Percentiles rank a stretch among this genome's conserved stretches.
phyloP scores from a whole-genome alignment of 768 basidiomycete genomes.

The Tricholoma sp. region DNA sequence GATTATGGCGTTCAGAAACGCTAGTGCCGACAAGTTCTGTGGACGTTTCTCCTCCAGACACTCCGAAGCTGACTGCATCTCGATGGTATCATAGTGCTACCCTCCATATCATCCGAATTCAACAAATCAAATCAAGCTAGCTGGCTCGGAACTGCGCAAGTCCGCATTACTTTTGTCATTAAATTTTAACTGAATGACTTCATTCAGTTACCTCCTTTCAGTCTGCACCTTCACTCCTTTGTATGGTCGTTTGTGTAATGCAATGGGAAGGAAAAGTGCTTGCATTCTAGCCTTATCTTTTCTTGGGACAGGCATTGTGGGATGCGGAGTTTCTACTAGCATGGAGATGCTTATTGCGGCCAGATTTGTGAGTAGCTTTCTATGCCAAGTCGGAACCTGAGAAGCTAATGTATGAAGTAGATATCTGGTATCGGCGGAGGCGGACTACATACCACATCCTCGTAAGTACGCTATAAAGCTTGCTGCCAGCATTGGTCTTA shows the following conservation, averaged over 20 bases:
- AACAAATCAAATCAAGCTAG: conserved; percentile 72
- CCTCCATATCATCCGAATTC: conserved; percentile 76
- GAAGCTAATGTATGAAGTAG: conserved; percentile 24
- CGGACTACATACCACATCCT: conserved; percentile 64
- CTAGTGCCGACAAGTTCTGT: no score
- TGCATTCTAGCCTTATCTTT: conserved; percentile 53
- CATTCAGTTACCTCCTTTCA: conserved; percentile 61
- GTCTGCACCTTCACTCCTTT: conserved; percentile 78
- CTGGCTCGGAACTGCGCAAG: conserved; percentile 78
- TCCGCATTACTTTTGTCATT: not conserved
- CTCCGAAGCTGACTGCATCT: no score
- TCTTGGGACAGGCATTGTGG: conserved; percentile 57
- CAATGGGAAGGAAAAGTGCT: conserved; percentile 64
- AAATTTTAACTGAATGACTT: not conserved
- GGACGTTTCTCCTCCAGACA: no score
- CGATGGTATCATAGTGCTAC: conserved; percentile 45
- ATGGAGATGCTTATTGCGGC: conserved; percentile 70
- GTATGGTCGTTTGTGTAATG: conserved; percentile 74
- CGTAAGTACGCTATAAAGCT: conserved; percentile 35
- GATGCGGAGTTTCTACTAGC: conserved; percentile 59
- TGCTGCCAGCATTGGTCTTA: not conserved
- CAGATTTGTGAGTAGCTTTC: conserved; percentile 53
- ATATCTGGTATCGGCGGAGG: conserved; percentile 73
- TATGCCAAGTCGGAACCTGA: not conserved
- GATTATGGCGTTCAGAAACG: no score